phyloP scores from a whole-genome alignment of 768 basidiomycete species.

The Phylloporus arenicola region DNA sequence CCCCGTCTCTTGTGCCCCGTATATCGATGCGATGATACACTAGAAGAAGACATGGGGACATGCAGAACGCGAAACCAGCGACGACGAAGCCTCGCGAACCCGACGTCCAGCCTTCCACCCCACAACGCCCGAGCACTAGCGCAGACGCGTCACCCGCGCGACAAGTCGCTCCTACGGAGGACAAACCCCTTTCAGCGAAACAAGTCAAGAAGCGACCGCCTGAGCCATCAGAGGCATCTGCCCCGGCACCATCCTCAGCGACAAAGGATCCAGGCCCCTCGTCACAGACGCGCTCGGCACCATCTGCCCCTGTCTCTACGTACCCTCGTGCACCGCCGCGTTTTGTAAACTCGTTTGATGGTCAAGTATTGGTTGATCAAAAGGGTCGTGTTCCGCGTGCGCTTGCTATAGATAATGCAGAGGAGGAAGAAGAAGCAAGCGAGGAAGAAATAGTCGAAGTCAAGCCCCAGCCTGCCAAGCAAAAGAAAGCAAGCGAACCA shows the following conservation, averaged over 20 bases:
- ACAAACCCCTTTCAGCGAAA: slow-evolving; percentile 1
- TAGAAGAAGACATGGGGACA: slow-evolving; percentile 4
- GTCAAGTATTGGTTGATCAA: slow-evolving; percentile 18
- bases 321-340: slow-evolving; percentile 20
- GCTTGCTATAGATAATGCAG: neutral
- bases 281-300: neutral
- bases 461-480: slow-evolving; percentile 6
- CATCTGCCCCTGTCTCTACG: neutral
- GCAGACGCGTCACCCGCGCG: neutral
- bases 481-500: neutral
- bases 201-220: slow-evolving; percentile 8
- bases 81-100: neutral
- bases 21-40: neutral
- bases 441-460: neutral
- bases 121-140: neutral
- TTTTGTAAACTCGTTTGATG: slow-evolving; percentile 13
- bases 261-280: neutral
- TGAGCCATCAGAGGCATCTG: slow-evolving; percentile 12
- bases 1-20: neutral
- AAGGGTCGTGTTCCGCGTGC: slow-evolving; percentile 11
- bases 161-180: neutral
- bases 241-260: slow-evolving; percentile 15
- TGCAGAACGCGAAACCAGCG: neutral
- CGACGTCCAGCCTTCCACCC: neutral
- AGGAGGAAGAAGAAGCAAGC: neutral